phyloP scores from a whole-genome alignment of 768 basidiomycete genomes.

The Serendipita sp. region DNA sequence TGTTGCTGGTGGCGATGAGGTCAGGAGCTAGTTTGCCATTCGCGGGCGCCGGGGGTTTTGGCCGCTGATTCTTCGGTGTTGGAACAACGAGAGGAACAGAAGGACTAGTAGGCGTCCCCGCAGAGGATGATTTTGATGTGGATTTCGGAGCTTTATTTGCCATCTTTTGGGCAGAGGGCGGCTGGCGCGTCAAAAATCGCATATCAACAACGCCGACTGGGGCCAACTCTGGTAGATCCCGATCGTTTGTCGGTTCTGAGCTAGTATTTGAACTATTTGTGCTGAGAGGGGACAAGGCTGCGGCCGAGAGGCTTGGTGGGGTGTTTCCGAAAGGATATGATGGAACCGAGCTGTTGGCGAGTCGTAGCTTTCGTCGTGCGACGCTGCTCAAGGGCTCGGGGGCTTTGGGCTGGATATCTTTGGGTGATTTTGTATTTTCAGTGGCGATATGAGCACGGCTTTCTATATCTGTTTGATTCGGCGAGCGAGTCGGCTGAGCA shows the following conservation, averaged over 20 bases:
- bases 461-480: background rate
- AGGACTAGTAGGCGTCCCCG: background rate
- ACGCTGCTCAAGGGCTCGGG: background rate
- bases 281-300: background rate
- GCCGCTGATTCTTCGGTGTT: conserved; percentile 6
- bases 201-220: conserved; percentile 4
- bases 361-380: conserved; percentile 2
- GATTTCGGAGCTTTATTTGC: background rate
- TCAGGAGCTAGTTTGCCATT: background rate
- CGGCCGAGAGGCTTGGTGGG: background rate
- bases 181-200: conserved; percentile 2
- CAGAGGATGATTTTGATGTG: background rate
- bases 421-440: background rate
- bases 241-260: background rate
- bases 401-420: background rate
- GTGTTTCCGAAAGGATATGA: background rate
- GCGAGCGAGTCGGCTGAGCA: background rate
- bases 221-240: background rate
- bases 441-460: background rate
- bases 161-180: background rate
- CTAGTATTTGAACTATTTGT: background rate
- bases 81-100: background rate
- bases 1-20: background rate
- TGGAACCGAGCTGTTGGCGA: conserved; percentile 6
- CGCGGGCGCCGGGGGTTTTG: background rate